Evolutionary conservation across 2,329 filamentous ascomycete genomes (phyloP).

Genomic region (Trichophaea hybrida): DNA sequence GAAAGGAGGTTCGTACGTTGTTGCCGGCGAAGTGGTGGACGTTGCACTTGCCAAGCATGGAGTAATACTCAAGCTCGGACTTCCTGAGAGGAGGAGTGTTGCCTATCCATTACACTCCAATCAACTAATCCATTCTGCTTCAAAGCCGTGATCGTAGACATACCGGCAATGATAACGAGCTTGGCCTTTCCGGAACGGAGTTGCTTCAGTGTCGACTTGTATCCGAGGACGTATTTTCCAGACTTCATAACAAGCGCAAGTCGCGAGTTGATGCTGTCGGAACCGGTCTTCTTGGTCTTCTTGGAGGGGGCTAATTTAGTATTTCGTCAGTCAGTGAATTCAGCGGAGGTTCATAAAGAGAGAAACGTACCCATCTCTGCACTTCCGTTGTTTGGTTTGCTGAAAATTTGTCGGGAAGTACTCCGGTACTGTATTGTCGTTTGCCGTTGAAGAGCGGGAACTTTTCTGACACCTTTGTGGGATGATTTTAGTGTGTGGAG

Average conservation of each 20-base stretch:
- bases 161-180: constrained; percentile 66
- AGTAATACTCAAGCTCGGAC: constrained; percentile 92
- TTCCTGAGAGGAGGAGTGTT: constrained; percentile 98
- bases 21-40: constrained; percentile 97
- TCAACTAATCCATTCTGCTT: background rate
- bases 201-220: constrained; percentile 79
- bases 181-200: constrained; percentile 95
- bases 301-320: constrained; percentile 10
- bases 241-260: constrained; percentile 56
- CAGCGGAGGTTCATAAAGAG: background rate
- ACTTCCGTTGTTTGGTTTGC: background rate
- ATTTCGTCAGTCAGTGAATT: background rate
- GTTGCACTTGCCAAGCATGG: constrained; percentile 81
- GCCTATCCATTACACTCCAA: constrained; percentile 40
- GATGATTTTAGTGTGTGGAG: no score
- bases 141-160: background rate
- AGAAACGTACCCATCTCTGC: constrained; percentile 4
- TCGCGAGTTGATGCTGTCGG: constrained; percentile 62
- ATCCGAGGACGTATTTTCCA: constrained; percentile 46
- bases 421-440: background rate
- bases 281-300: constrained; percentile 79
- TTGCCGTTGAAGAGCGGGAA: background rate
- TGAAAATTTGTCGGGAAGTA: background rate
- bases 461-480: no score
- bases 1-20: constrained; percentile 62